These are phyloP conservation scores for Crithidia sp. DNA, from an alignment of 208 protist species.

Conservation along the genomic window DNA sequence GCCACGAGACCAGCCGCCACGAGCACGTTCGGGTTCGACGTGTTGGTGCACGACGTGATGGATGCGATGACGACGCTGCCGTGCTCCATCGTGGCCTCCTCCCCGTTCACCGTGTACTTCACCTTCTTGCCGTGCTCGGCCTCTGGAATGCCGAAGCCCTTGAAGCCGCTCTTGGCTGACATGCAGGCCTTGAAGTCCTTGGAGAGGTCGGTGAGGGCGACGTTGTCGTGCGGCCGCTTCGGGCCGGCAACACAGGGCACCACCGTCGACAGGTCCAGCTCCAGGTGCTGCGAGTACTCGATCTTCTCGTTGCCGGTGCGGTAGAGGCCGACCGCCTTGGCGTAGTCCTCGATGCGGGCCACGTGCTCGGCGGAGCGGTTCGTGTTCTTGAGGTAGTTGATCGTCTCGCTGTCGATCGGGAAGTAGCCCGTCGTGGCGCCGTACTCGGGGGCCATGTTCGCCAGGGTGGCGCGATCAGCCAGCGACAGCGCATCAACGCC, in stretches of 20 bases:
- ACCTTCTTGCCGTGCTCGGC: constrained; percentile 76
- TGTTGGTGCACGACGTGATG: constrained; percentile 98
- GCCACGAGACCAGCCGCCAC: constrained; percentile 94
- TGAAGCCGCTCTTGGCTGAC: constrained; percentile 92
- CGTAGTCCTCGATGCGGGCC: constrained; percentile 91
- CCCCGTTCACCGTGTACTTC: constrained; percentile 83
- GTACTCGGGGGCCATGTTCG: constrained; percentile 98
- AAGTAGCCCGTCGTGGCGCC: constrained; percentile 97
- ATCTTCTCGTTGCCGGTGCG: constrained; percentile 84
- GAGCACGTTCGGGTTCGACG: constrained; percentile 95
- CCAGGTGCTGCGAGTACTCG: constrained; percentile 85
- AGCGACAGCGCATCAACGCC: constrained; percentile 92
- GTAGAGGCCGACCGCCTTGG: constrained; percentile 88
- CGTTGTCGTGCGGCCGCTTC: constrained; percentile 96
- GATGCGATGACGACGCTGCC: constrained; percentile 95
- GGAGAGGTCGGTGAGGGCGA: constrained; percentile 90
- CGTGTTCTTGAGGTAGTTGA: constrained; percentile 93
- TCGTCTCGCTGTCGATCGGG: constrained; percentile 94
- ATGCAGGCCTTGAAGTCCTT: constrained; percentile 94
- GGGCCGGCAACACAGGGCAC: constrained; percentile 92
- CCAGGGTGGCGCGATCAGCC: constrained; percentile 94
- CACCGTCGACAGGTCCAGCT: constrained; percentile 93
- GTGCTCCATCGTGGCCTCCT: constrained; percentile 87
- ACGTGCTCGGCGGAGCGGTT: constrained; percentile 84
- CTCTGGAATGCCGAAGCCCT: constrained; percentile 94